These are phyloP conservation scores for Diaporthe sp. DNA, from an alignment of 2,329 filamentous ascomycete genomes.

Conservation along the genomic window DNA sequence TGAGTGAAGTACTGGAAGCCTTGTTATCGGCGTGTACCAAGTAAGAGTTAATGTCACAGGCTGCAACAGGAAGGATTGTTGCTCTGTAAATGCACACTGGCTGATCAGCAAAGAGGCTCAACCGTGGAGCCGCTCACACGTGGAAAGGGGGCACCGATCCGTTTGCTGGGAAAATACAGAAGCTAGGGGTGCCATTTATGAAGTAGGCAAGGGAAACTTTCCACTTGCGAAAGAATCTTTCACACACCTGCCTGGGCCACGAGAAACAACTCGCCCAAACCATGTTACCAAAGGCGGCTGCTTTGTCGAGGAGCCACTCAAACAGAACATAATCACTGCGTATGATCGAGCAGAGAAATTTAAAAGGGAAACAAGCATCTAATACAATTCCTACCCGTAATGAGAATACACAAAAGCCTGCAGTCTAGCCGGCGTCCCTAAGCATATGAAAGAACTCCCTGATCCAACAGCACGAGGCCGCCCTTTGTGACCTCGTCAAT, in stretches of 20 bases:
- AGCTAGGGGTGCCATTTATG: background rate
- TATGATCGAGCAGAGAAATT: background rate
- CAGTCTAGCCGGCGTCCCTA: background rate
- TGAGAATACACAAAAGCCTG: background rate
- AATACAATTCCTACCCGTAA: background rate
- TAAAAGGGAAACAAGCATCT: background rate
- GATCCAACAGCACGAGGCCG: slow-evolving; percentile 55
- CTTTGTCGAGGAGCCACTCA: background rate
- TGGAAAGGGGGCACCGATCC: no score
- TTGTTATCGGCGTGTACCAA: background rate
- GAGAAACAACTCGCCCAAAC: background rate
- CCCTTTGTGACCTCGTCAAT: slow-evolving; percentile 67
- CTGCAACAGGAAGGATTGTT: background rate
- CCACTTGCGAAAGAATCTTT: background rate
- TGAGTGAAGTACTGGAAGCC: background rate
- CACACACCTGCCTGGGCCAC: background rate
- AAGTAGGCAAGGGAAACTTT: background rate
- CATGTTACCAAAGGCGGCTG: background rate
- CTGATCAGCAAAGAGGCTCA: background rate
- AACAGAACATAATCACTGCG: background rate
- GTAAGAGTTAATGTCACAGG: background rate
- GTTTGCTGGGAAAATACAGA: background rate
- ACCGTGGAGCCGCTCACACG: background rate
- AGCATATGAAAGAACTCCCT: slow-evolving; percentile 14
- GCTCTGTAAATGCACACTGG: background rate